Evolutionary conservation across 495 filamentous ascomycete species (phyloP), one percentile per base, ranked within the genome.

Genomic region (Oleoguttula mirabilis): DNA sequence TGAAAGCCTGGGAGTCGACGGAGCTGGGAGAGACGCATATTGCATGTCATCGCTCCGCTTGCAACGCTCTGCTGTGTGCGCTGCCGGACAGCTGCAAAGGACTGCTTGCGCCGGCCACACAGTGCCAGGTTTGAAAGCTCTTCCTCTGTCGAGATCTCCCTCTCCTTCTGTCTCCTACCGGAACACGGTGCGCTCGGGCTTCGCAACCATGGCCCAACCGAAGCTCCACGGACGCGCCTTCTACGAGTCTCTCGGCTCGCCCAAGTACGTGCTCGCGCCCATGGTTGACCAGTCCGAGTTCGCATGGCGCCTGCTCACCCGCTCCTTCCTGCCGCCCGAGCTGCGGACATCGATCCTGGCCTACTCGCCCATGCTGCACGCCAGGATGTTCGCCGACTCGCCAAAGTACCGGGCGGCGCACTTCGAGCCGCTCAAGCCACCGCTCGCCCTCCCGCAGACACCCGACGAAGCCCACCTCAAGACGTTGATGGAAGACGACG

Each of bases 271-370:
- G 30, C 71, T 99, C 21, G 90, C 90, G 24, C 90, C 90, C 23
- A 99, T 99, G 90, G 90, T 99, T 16, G 90, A 96, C 51, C 82
- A 94, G 57, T 94, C 86, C 3, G 92, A 98, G 66, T 93, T 94
- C 66, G 88, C 87, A 55, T 95, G 90, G 90, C 83, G 90, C 48
- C 79, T 94, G 70, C 77, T 96, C 49, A 82, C 84, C 39, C 79
- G 88, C 58, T 94, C 87, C 21, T 95, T 88, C 67, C 76, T 94
- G 52, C 69, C 80, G 1, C 62, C 76, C 4, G 20, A 67, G 75
- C 19, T 67, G 67, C 14, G 66, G 72, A 37, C 59, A 63, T 23
- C 56, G 8, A 38, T 88, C 12, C 72, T 95, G 21, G 79, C 83
- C 39, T 95, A 95, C 60, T 85, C 83, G 1, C 88, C 88, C 25